Percentiles rank a stretch among this genome's conserved stretches.
These are phyloP conservation scores for Trichosporon sp. DNA, from an alignment of 1,284 basidiomycete genomes.

Conservation along the genomic window DNA sequence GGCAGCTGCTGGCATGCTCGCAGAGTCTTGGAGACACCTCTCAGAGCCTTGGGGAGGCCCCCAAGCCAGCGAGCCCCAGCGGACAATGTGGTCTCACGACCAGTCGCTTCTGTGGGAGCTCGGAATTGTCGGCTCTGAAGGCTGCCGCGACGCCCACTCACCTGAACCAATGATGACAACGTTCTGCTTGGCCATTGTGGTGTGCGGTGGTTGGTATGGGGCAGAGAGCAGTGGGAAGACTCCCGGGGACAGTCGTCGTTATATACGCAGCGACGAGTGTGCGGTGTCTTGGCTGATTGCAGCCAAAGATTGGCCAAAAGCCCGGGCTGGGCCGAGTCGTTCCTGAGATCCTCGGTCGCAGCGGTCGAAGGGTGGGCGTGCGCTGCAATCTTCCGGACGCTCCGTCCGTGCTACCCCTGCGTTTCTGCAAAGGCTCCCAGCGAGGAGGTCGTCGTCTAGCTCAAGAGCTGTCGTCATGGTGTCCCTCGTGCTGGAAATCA, in stretches of 20 bases:
- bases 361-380: neutral
- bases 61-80: neutral
- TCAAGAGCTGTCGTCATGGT: neutral
- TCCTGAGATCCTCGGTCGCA: neutral
- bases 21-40: neutral
- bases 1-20: too few relatives aligned
- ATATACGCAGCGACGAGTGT: neutral
- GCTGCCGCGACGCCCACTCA: neutral
- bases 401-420: neutral
- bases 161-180: conserved; percentile 24
- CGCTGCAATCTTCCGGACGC: neutral
- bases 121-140: too few relatives aligned
- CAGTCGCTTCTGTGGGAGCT: neutral
- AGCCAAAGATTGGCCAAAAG: conserved; percentile 1
- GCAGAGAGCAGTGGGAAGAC: neutral
- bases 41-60: too few relatives aligned
- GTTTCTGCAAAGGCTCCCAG: too few relatives aligned
- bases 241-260: neutral
- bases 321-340: neutral
- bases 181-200: conserved; percentile 19
- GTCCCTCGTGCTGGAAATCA: neutral
- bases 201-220: neutral
- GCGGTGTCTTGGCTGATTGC: neutral
- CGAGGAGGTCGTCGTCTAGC: too few relatives aligned
- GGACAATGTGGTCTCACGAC: neutral